phyloP scores from a whole-genome alignment of 768 basidiomycete species.

The Favolaschia claudopus region DNA sequence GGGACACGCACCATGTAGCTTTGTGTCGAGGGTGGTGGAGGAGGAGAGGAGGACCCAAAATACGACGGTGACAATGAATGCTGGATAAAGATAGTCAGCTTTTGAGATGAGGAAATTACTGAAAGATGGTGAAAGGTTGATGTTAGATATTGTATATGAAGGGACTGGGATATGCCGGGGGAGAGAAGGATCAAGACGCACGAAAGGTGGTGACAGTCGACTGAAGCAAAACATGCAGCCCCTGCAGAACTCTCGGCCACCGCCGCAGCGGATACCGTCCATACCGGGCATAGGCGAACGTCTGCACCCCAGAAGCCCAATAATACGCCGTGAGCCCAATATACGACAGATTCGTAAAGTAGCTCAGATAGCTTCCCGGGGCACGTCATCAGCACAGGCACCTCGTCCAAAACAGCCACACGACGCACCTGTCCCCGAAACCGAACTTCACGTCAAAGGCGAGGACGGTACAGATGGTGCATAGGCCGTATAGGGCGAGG shows the following conservation, averaged over 20 bases:
- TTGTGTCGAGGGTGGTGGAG: slow-evolving; percentile 47
- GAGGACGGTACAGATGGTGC: slow-evolving; percentile 47
- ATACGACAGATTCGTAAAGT: slow-evolving; percentile 70
- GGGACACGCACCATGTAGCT: slow-evolving; percentile 45
- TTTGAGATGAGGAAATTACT: not conserved
- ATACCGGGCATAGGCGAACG: slow-evolving; percentile 47
- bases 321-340: slow-evolving; percentile 70
- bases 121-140: too few relatives aligned
- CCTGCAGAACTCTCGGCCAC: slow-evolving; percentile 64
- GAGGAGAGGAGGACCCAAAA: slow-evolving; percentile 65
- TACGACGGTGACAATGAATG: slow-evolving; percentile 68
- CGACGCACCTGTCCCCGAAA: slow-evolving; percentile 42
- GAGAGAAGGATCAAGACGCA: slow-evolving; percentile 47
- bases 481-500: slow-evolving; percentile 59
- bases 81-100: slow-evolving; percentile 41
- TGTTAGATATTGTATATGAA: not conserved
- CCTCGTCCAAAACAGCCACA: not conserved
- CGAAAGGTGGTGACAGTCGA: slow-evolving; percentile 63
- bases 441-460: slow-evolving; percentile 41
- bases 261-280: slow-evolving; percentile 61
- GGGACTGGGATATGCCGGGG: not conserved
- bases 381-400: not conserved
- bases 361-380: slow-evolving; percentile 44
- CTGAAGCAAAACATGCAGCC: slow-evolving; percentile 62
- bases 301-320: slow-evolving; percentile 65